These are phyloP conservation scores for Neurospora sp. DNA, from an alignment of 495 filamentous ascomycete species.

Conservation along the genomic window DNA sequence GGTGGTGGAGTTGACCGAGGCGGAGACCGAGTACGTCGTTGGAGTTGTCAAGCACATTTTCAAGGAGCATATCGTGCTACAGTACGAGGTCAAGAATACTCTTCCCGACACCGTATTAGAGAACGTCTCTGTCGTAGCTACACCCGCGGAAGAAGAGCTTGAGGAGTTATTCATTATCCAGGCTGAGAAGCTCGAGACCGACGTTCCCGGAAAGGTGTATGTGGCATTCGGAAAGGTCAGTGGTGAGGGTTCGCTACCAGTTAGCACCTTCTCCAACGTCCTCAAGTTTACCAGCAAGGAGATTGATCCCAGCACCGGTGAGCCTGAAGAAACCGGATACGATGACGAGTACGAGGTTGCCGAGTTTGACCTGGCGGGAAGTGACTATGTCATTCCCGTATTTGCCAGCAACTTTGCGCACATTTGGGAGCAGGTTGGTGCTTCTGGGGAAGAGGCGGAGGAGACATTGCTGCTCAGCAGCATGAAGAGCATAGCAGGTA, in stretches of 20 bases:
- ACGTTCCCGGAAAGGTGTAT: slow-evolving; percentile 85
- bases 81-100: slow-evolving; percentile 98
- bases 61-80: slow-evolving; percentile 90
- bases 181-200: slow-evolving; percentile 65
- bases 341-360: slow-evolving; percentile 97
- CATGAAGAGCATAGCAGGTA: slow-evolving; percentile 89
- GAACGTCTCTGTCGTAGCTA: slow-evolving; percentile 81
- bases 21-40: slow-evolving; percentile 96
- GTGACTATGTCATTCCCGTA: slow-evolving; percentile 86
- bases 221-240: slow-evolving; percentile 82
- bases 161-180: slow-evolving; percentile 92
- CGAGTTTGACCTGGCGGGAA: slow-evolving; percentile 82
- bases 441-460: slow-evolving; percentile 75
- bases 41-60: slow-evolving; percentile 92
- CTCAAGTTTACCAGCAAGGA: slow-evolving; percentile 97
- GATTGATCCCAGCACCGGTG: slow-evolving; percentile 87
- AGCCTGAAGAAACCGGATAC: slow-evolving; percentile 86
- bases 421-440: slow-evolving; percentile 91
- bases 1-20: slow-evolving; percentile 84
- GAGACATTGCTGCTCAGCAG: slow-evolving; percentile 87
- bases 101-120: slow-evolving; percentile 80
- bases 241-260: slow-evolving; percentile 60
- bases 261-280: slow-evolving; percentile 77
- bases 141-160: slow-evolving; percentile 70
- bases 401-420: slow-evolving; percentile 94